Evolutionary conservation across 108 stramenopile genomes (phyloP).

Genomic region (Skeletonema marinoi): DNA sequence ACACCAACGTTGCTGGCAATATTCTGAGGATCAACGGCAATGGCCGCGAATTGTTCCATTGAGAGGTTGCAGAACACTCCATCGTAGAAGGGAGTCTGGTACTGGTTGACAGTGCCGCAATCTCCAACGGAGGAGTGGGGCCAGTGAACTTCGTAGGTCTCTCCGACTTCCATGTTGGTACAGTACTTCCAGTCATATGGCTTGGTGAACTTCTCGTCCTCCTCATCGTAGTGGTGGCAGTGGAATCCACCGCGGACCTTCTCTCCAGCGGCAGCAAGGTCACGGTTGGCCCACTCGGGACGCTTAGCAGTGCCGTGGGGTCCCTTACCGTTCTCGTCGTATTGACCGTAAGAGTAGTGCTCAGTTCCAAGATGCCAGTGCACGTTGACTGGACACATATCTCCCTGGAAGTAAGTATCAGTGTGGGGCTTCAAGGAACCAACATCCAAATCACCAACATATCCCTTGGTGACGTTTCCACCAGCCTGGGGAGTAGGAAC

Average conservation of each 20-base stretch:
- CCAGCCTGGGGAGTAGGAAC: too few relatives aligned
- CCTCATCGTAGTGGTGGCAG: conserved; percentile 41
- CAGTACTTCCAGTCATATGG: conserved; percentile 59
- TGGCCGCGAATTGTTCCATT: too few relatives aligned
- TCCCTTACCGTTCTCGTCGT: too few relatives aligned
- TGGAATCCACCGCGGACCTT: not conserved
- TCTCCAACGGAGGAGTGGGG: conserved; percentile 3
- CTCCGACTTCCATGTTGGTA: conserved; percentile 52
- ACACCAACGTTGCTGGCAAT: conserved; percentile 51
- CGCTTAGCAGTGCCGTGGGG: too few relatives aligned
- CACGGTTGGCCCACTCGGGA: too few relatives aligned
- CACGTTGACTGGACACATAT: conserved; percentile 58
- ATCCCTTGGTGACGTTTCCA: conserved; percentile 48
- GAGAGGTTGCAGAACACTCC: too few relatives aligned
- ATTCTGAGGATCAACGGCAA: conserved; percentile 1
- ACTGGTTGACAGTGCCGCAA: too few relatives aligned
- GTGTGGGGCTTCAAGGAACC: conserved; percentile 39
- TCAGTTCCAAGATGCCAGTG: conserved; percentile 11
- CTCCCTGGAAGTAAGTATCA: too few relatives aligned
- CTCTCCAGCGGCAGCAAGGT: too few relatives aligned
- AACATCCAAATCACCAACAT: conserved; percentile 19
- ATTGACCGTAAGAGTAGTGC: too few relatives aligned
- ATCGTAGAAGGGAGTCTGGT: too few relatives aligned
- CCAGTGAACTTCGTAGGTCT: conserved; percentile 70
- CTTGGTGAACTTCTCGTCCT: conserved; percentile 43